Conservation (phyloP, 2,329 filamentous ascomycete genomes). For the Hysterium pulicare region DNA sequence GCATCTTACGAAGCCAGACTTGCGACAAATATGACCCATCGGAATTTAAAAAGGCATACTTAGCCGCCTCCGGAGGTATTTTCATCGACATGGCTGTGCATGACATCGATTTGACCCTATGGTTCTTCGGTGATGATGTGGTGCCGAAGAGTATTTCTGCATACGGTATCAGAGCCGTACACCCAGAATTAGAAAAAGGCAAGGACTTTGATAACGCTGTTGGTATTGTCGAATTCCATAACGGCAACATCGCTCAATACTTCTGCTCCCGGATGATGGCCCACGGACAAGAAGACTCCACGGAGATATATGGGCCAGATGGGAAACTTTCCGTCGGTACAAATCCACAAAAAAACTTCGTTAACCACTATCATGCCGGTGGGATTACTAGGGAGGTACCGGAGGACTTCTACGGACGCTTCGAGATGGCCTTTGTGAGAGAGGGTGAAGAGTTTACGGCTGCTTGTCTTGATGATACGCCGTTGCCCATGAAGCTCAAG, state of each 20-base stretch:
- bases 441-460: slow-evolving; percentile 41
- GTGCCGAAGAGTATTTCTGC: slow-evolving; percentile 38
- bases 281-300: slow-evolving; percentile 43
- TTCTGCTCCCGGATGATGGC: slow-evolving; percentile 43
- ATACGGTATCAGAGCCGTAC: slow-evolving; percentile 31
- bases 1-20: slow-evolving; percentile 42
- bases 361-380: slow-evolving; percentile 28
- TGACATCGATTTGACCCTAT: slow-evolving; percentile 45
- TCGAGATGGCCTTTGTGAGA: slow-evolving; percentile 39
- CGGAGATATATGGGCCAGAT: slow-evolving; percentile 42
- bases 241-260: slow-evolving; percentile 44
- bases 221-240: slow-evolving; percentile 44
- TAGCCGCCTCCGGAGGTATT: slow-evolving; percentile 40
- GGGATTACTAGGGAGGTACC: slow-evolving; percentile 39
- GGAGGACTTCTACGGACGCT: slow-evolving; percentile 39
- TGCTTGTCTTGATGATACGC: slow-evolving; percentile 33
- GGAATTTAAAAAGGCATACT: slow-evolving; percentile 44
- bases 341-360: slow-evolving; percentile 29
- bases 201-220: slow-evolving; percentile 46
- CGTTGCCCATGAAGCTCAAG: slow-evolving; percentile 35
- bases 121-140: slow-evolving; percentile 38
- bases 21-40: slow-evolving; percentile 37
- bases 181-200: slow-evolving; percentile 37
- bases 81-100: slow-evolving; percentile 46
- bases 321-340: slow-evolving; percentile 45